Evolutionary conservation across 2,329 filamentous ascomycete species (phyloP).

Genomic region (Fusarium sp.): DNA sequence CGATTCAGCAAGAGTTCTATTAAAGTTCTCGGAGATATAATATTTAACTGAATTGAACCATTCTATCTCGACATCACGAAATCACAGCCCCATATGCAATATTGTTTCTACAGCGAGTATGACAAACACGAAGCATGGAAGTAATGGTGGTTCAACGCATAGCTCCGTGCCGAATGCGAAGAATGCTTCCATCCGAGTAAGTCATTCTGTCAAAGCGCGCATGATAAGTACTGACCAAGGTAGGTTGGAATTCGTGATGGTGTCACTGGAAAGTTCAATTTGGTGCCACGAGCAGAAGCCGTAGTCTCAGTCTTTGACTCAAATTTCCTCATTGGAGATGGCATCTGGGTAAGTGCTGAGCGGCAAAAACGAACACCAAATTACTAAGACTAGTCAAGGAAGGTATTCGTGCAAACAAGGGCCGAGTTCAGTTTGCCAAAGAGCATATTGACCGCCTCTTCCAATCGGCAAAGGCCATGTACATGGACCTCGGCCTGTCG

Average conservation of each 20-base stretch:
- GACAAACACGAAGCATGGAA: fast-evolving
- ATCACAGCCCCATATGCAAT: fast-evolving
- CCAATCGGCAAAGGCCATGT: constrained; percentile 8
- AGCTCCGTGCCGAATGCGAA: constrained; percentile 1
- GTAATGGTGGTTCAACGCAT: neutral
- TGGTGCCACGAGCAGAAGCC: neutral
- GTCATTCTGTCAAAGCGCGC: fast-evolving
- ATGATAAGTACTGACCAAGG: fast-evolving
- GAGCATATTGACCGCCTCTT: neutral
- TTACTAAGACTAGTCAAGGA: neutral
- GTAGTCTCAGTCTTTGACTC: constrained; percentile 5
- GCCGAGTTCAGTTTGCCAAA: neutral
- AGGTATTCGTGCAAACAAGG: constrained; percentile 12
- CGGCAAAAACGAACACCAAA: fast-evolving
- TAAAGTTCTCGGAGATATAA: neutral
- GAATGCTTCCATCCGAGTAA: neutral
- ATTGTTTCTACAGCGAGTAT: fast-evolving
- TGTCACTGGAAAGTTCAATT: neutral
- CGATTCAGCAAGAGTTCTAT: fast-evolving
- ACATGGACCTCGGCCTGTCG: neutral
- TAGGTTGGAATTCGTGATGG: constrained; percentile 6
- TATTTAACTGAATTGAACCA: neutral
- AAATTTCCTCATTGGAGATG: constrained; percentile 8
- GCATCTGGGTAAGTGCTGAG: neutral
- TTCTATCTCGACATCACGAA: neutral